phyloP scores from a whole-genome alignment of 2,329 filamentous ascomycete species.

The Diplodia corticola region DNA sequence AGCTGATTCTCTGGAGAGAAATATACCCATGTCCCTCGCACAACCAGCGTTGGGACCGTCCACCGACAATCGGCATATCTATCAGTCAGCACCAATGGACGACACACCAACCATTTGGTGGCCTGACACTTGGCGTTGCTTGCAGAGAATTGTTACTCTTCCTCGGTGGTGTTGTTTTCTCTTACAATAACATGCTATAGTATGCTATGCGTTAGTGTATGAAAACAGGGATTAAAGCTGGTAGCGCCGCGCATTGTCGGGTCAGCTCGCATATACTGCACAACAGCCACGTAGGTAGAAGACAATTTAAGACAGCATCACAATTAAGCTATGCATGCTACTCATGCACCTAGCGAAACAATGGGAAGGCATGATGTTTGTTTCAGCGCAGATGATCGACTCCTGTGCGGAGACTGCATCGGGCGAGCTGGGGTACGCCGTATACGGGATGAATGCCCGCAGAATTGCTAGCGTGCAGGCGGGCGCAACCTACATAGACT shows the following conservation, averaged over 20 bases:
- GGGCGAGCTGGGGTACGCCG: not conserved
- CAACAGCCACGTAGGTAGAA: not conserved
- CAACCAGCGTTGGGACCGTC: not conserved
- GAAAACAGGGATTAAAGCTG: not conserved
- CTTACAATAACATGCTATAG: not conserved
- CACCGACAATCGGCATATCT: not conserved
- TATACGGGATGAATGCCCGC: not conserved
- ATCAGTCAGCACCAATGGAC: not conserved
- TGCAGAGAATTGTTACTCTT: not conserved
- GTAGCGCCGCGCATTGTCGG: not conserved
- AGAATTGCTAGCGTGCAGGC: not conserved
- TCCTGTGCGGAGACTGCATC: not conserved
- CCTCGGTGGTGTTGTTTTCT: not conserved
- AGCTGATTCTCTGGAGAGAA: not conserved
- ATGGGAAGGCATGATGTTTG: not conserved
- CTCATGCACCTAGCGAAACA: not conserved
- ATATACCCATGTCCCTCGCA: not conserved
- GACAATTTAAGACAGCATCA: not conserved
- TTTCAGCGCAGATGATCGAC: not conserved
- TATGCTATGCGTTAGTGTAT: no score
- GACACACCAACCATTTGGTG: not conserved
- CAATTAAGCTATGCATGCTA: not conserved
- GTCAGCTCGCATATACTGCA: not conserved
- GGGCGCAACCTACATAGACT: not conserved
- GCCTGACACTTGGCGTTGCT: not conserved